phyloP scores from a whole-genome alignment of 2,329 filamentous ascomycete genomes.

The Botrytis paeoniae region DNA sequence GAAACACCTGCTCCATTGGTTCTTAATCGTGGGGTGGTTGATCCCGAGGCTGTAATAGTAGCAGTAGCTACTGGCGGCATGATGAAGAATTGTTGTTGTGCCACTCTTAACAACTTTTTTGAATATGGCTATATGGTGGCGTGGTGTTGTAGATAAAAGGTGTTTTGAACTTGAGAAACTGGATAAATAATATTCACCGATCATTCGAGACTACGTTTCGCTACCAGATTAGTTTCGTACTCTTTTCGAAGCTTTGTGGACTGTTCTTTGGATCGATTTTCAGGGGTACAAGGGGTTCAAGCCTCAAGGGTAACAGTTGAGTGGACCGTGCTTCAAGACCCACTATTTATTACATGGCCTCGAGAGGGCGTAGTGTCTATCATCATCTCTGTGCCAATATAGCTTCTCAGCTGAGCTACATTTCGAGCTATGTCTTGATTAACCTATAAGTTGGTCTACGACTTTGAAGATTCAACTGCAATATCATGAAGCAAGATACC shows the following conservation, averaged over 20 bases:
- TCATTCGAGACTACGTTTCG: not conserved
- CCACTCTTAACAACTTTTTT: not conserved
- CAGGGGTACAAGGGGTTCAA: not conserved
- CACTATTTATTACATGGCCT: no score
- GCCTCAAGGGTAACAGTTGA: not conserved
- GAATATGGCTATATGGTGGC: not conserved
- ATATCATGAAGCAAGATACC: not conserved
- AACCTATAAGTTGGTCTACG: no score
- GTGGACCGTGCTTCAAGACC: not conserved
- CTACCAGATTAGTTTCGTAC: not conserved
- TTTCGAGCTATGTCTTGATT: no score
- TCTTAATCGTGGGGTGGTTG: slow-evolving; percentile 5
- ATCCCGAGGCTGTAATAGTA: slow-evolving; percentile 10
- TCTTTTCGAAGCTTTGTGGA: not conserved
- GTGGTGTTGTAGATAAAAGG: not conserved
- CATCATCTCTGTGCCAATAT: not conserved
- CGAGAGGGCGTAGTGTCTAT: no score
- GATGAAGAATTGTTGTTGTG: not conserved
- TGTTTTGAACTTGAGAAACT: not conserved
- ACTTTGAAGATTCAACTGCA: not conserved
- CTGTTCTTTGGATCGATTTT: not conserved
- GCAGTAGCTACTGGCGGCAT: slow-evolving; percentile 18
- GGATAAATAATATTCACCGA: not conserved
- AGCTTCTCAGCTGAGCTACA: no score
- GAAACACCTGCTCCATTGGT: not conserved